Base-by-base conservation (phyloP, 2,329 filamentous ascomycete genomes). In the Balansia obtecta region DNA sequence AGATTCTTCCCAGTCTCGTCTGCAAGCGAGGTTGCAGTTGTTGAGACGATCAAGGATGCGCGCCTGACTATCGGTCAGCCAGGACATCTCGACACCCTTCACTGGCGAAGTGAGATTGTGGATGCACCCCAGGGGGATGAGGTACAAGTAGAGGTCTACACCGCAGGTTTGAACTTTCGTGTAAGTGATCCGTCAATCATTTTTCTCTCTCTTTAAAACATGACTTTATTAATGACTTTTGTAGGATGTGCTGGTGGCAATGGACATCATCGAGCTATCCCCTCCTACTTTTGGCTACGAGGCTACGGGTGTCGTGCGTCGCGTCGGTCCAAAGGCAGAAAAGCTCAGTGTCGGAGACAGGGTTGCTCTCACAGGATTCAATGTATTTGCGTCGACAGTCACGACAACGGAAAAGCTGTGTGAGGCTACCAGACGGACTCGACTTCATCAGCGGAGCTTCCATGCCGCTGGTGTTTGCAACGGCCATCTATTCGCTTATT, bases 371-470 rank as follows among this genome's bases (percentile, higher is more conserved):
- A 13, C 13, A 39, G 15, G 34, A 20, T 40, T 16, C n/a, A 39
- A n/a, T 18, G 16, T 20, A 2, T 16, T 38, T 18, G 12, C 41
- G 9, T 27, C 32, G 7, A 38, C 15, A n/a, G 13, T n/a, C 13
- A 32, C 18, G 8, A n/a, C 8, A 7, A 13, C 40, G 4, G 42
- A 16, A 3, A 3, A 4, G 16, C 11, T 45, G 13, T 10, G n/a
- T 22, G 20, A 30, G 32, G 8, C 27, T 30, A 4, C 38, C 41
- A 5, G 16, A n/a, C 9, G 18, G 13, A 10, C 58, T 71, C 53
- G 52, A 46, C 2, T 67, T 68, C n/a, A 60, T 62, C 6, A 57
- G 61, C 2, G 68, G 63, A 0, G 65, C 63, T 1, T 60, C 65
- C 0, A 56, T 71, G 39, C 65, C 65, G 0, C 49, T 63, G 1